Evolutionary conservation across 495 filamentous ascomycete genomes (phyloP), one percentile per base, ranked within the genome.

Genomic region (Lentithecium fluviatile): DNA sequence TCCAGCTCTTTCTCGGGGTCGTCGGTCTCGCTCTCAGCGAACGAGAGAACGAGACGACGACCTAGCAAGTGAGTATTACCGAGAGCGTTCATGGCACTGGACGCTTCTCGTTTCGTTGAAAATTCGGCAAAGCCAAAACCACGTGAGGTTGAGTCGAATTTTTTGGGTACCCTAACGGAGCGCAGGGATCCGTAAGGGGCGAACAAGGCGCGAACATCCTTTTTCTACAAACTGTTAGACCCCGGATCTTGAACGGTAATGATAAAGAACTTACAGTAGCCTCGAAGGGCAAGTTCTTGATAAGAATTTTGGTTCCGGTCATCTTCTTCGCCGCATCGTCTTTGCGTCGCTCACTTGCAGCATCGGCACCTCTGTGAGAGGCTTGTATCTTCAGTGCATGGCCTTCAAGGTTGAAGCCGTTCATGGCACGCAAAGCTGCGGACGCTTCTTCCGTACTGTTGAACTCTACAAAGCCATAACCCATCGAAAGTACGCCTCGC

Each of bases 91-190:
- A 97, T 85, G 52, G 94, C 95, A 75, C 90, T 96, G 75, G 92
- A 85, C 43, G 94, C 95, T 76, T 99, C 94, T 65, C 88, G 86
- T 60, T 88, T 82, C 61, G 90, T 97, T 51, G 90, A 83, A 71
- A 97, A 99, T 62, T 97, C 92, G 10, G 91, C 95, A 77, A 99
- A 99, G 32, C 91, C 94, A 71, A 96, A 99, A 40, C 94, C 94
- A 72, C 94, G 88, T 63, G 91, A 83, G 38, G 83, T 79, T 46
- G 85, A 82, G 70, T 96, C 88, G 74, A 96, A 92, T 70, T 96
- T 97, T 76, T 96, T 91, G 2, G 94, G 95, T 52, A 99, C 81
- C 38, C 95, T 88, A 29, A 97, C 88, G 48, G 91, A 90, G 45
- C 91, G 88, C 53, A 99, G 82, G 67, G 95, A 88, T 19, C 95